Percentiles rank a stretch among this genome's conserved stretches.
Conservation (phyloP, 495 filamentous ascomycete genomes). For the Hypoxylon cercidicola region DNA sequence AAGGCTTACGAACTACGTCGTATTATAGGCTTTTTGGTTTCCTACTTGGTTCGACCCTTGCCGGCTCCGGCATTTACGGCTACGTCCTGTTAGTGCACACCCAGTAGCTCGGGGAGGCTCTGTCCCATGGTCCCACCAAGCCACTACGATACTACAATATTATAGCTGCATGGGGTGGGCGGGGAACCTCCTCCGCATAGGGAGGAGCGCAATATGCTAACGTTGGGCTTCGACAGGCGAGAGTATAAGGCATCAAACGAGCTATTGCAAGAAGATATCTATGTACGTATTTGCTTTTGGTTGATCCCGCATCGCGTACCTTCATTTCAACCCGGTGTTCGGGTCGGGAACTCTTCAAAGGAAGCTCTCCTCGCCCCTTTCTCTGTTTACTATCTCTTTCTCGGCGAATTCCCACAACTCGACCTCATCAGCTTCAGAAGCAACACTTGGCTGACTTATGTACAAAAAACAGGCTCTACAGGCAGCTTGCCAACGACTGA, state of each 20-base stretch:
- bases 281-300: slow-evolving; percentile 74
- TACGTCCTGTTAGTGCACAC: slow-evolving; percentile 70
- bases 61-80: slow-evolving; percentile 85
- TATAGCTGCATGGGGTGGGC: not conserved
- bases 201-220: slow-evolving; percentile 23
- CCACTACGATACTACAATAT: not conserved
- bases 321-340: slow-evolving; percentile 29
- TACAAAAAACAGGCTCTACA: slow-evolving; percentile 76
- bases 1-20: slow-evolving; percentile 16
- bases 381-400: not conserved
- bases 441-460: slow-evolving; percentile 34
- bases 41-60: slow-evolving; percentile 82
- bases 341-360: slow-evolving; percentile 20
- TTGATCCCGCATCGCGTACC: slow-evolving; percentile 42
- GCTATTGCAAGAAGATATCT: slow-evolving; percentile 94
- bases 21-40: slow-evolving; percentile 85
- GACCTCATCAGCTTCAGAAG: slow-evolving; percentile 28
- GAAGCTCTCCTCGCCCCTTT: slow-evolving; percentile 14
- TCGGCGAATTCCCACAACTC: slow-evolving; percentile 21
- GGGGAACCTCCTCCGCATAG: not conserved
- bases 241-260: slow-evolving; percentile 96
- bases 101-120: not conserved
- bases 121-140: not conserved
- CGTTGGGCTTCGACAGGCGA: slow-evolving; percentile 50
- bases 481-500: slow-evolving; percentile 84